These are phyloP conservation scores for Wallacemonas sp. DNA, from an alignment of 208 protist species.

Conservation along the genomic window DNA sequence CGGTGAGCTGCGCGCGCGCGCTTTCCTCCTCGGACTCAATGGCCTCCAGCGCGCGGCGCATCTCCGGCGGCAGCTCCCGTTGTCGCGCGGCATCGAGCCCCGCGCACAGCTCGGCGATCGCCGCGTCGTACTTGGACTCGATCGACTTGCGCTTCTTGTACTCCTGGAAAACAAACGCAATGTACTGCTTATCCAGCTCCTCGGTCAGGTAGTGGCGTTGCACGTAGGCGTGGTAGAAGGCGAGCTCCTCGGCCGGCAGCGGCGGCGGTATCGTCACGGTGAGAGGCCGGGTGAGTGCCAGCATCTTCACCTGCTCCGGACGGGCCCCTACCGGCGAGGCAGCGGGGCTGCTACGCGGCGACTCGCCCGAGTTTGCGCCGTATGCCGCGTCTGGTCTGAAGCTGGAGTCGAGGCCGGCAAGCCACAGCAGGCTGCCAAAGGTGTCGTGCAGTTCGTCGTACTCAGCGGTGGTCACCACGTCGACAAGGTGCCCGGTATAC, in stretches of 20 bases:
- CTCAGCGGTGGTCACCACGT: neutral
- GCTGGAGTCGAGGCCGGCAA: neutral
- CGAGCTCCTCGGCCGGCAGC: constrained; percentile 16
- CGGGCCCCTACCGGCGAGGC: constrained; percentile 21
- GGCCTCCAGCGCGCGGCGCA: constrained; percentile 29
- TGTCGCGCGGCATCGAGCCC: constrained; percentile 30
- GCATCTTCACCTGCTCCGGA: constrained; percentile 23
- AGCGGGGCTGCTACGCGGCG: constrained; percentile 8
- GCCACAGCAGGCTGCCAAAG: constrained; percentile 10
- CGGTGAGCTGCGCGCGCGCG: constrained; percentile 30
- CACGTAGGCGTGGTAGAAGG: constrained; percentile 19
- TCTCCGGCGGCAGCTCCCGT: constrained; percentile 44
- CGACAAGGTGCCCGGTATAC: constrained; percentile 9
- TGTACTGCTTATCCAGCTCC: constrained; percentile 46
- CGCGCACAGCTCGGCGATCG: constrained; percentile 19
- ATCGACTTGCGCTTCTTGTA: constrained; percentile 75
- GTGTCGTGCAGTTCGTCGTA: neutral
- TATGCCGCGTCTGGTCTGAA: neutral
- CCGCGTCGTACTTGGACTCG: constrained; percentile 38
- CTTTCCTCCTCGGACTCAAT: constrained; percentile 32
- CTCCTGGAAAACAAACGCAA: constrained; percentile 73
- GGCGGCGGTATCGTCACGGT: constrained; percentile 26
- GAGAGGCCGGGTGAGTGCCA: constrained; percentile 34
- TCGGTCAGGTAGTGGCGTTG: constrained; percentile 12
- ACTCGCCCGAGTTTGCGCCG: constrained; percentile 19